Evolutionary conservation across 2,329 filamentous ascomycete genomes (phyloP).

Genomic region (Penicillium sp.): DNA sequence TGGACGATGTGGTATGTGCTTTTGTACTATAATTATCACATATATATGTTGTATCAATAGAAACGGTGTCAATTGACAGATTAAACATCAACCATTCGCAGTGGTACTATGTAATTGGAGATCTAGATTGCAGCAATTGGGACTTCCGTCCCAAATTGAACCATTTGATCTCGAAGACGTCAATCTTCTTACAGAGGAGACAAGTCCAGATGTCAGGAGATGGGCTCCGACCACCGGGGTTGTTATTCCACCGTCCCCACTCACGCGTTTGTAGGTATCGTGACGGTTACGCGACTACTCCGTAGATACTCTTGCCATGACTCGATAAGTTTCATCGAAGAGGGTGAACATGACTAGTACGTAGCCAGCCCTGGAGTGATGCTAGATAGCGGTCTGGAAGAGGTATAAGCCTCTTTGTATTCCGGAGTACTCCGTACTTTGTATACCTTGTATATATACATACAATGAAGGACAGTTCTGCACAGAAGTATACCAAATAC

Average conservation of each 20-base stretch:
- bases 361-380: neutral
- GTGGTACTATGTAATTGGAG: neutral
- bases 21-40: slow-evolving; percentile 5
- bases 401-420: neutral
- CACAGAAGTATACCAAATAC: neutral
- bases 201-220: neutral
- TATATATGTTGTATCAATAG: neutral
- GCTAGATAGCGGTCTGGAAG: no score
- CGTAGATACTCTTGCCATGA: neutral
- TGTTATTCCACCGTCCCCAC: neutral
- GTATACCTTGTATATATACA: neutral
- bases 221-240: neutral
- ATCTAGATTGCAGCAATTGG: neutral
- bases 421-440: neutral
- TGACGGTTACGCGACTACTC: neutral
- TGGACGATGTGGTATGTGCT: neutral
- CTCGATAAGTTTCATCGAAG: neutral
- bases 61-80: neutral
- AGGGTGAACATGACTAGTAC: neutral
- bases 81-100: neutral
- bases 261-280: slow-evolving; percentile 1
- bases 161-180: neutral
- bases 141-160: neutral
- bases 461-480: neutral
- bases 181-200: neutral